These are phyloP conservation scores for Russula brevipes DNA, from an alignment of 768 basidiomycete species.

Conservation along the genomic window DNA sequence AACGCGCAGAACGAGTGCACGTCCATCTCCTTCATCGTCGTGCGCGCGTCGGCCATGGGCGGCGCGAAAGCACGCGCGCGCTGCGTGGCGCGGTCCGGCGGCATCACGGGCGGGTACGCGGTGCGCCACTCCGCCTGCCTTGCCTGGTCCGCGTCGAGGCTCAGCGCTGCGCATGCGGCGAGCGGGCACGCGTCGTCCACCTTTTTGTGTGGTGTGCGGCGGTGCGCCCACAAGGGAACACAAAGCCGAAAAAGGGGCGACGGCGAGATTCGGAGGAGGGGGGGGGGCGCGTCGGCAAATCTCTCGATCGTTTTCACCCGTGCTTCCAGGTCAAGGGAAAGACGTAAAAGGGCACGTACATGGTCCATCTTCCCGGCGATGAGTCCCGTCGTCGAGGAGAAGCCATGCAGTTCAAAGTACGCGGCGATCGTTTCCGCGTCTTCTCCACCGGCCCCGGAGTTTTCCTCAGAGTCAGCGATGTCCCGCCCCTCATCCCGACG, in stretches of 20 bases:
- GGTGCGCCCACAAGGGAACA: neutral
- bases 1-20: conserved; percentile 6
- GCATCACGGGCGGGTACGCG: neutral
- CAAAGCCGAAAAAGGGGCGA: neutral
- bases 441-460: neutral
- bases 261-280: neutral
- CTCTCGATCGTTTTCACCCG: neutral
- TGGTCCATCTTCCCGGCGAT: conserved; percentile 11
- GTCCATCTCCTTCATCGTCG: neutral
- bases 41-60: neutral
- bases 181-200: conserved; percentile 22
- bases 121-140: conserved; percentile 11
- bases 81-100: neutral
- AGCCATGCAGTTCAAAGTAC: conserved; percentile 18
- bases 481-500: neutral
- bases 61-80: conserved; percentile 3
- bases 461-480: neutral
- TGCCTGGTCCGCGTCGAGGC: conserved; percentile 19
- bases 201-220: neutral
- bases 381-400: conserved; percentile 7
- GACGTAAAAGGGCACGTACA: conserved; percentile 12
- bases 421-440: conserved; percentile 23
- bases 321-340: neutral
- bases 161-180: conserved; percentile 15
- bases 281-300: neutral